Base-by-base conservation (phyloP, 1,139 yeast species). In the Entelexis paramagnoliae region DNA sequence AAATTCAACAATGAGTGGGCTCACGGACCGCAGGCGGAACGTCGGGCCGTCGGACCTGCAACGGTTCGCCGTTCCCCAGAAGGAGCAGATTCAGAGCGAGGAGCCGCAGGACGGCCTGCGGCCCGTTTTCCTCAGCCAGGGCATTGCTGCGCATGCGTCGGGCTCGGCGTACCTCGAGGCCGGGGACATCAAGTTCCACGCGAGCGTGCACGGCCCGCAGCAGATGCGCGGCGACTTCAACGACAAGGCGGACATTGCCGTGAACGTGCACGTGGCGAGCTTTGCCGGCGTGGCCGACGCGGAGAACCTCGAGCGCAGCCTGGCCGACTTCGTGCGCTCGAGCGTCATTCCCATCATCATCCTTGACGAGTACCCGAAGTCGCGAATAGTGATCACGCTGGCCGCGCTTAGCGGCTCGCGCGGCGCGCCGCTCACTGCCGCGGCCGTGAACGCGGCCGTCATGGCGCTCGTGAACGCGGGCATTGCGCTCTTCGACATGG, bases 161-260 rank as follows among this genome's bases (percentile, higher is more conserved):
- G 97, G 97, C 1, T 86, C 95, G 10, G 77, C 93, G 13, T 84
- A 82, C 61, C 65, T 86, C 36, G 96, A 89, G 65, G 73, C 76
- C 13, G 83, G 77, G 16, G 75, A 75, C 49, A 77, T 79, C 30
- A 73, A 80, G 39, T 68, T 88, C 8, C 79, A 83, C 55, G 81
- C 82, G 1, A 76, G 88, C 1, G 82, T 89, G 0, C 86, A 82
- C 66, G 97, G 96, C 0, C 96, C 97, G 11, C 75, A 91, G 58
- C 96, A 96, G 7, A 80, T 84, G 47, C 73, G 86, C 56, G 88
- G 89, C 0, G 77, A 86, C 1, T 85, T 84, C 64, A 73, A 79
- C 33, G 80, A 82, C 41, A 72, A 79, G 52, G 93, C 93, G 1
- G 73, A 79, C 3, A 70, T 86, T 46, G 74, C 81, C 22, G 88